phyloP scores from a whole-genome alignment of 2,329 filamentous ascomycete species.

The Nothopassalora personata region DNA sequence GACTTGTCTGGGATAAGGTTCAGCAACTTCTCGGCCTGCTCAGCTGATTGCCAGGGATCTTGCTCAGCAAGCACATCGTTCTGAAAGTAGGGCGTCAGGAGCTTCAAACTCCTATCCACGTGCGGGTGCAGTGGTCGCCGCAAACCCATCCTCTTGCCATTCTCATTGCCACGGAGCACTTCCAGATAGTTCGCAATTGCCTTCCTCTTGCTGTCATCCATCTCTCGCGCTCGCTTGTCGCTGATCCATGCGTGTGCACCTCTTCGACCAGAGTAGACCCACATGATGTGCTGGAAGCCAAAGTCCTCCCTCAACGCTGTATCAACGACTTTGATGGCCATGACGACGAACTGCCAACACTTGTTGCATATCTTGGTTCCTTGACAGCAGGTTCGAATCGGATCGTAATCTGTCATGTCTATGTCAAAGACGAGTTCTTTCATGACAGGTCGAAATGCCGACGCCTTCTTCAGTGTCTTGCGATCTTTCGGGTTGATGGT shows the following conservation, averaged over 20 bases:
- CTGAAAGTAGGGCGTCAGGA: slow-evolving; percentile 79
- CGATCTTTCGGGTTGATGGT: slow-evolving; percentile 88
- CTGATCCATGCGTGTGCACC: slow-evolving; percentile 98
- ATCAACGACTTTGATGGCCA: slow-evolving; percentile 94
- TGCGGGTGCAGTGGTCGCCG: slow-evolving; percentile 86
- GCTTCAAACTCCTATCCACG: slow-evolving; percentile 74
- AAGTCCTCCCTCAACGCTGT: slow-evolving; percentile 85
- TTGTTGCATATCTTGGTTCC: slow-evolving; percentile 89
- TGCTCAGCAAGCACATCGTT: slow-evolving; percentile 75
- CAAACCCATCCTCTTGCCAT: slow-evolving; percentile 78
- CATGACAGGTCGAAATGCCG: slow-evolving; percentile 75
- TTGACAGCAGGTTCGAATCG: slow-evolving; percentile 89
- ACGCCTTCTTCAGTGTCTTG: slow-evolving; percentile 75
- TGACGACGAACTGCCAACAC: slow-evolving; percentile 96
- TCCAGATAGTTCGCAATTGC: slow-evolving; percentile 88
- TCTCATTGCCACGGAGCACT: slow-evolving; percentile 77
- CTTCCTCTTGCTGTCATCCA: slow-evolving; percentile 80
- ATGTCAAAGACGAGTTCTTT: slow-evolving; percentile 99
- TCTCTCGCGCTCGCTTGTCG: slow-evolving; percentile 73
- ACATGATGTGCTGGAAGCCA: slow-evolving; percentile 92
- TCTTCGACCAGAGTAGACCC: slow-evolving; percentile 96
- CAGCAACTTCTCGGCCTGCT: slow-evolving; percentile 71
- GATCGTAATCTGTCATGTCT: slow-evolving; percentile 97
- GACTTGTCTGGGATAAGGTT: slow-evolving; percentile 75
- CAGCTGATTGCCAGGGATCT: slow-evolving; percentile 71